Evolutionary conservation across 2,329 filamentous ascomycete genomes (phyloP), one percentile per base, ranked within the genome.

Genomic region (Emergomyces pasteurianus): DNA sequence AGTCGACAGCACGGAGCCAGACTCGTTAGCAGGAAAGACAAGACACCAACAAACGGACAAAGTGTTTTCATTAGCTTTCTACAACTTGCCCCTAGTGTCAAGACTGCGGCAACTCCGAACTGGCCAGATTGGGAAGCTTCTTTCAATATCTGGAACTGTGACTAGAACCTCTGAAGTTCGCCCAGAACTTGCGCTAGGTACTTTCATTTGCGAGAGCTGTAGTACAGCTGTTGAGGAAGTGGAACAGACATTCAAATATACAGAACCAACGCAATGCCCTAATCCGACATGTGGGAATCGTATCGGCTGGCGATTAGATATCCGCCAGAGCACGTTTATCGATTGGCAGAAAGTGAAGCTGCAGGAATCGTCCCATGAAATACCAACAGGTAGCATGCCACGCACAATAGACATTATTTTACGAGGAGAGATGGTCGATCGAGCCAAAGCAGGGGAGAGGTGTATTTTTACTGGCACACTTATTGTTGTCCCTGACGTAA

Each of bases 341-440:
- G 94, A 99, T 77, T 99, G 94, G 94, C 94, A 99, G 73, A 97
- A 97, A 74, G 91, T 97, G 28, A 89, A 95, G 64, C 90, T 97
- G 63, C 94, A 99, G 75, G 94, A 99, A 75, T 99, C 97, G 78
- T 96, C 91, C 67, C 92, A 92, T 3, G 94, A 99, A 73, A 99
- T 99, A 43, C 94, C 94, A 0, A 99, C 94, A 0, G 94, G 94
- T 60, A 96, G 92, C 77, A 99, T 99, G 94, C 94, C 94, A 28
- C 84, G 94, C 62, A 99, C 94, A 2, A 94, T 99, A 84, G 94
- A 99, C 70, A 88, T 99, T 49, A 96, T 99, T 66, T 77, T 99
- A 40, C 87, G 94, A 63, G 94, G 94, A 70, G 94, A 99, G 73
- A 96, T 99, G 78, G 94, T 99, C 31, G 94, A 99, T 69, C 86